Evolutionary conservation across 306 rosid genomes (phyloP).

Genomic region (Alnus glutinosa): DNA sequence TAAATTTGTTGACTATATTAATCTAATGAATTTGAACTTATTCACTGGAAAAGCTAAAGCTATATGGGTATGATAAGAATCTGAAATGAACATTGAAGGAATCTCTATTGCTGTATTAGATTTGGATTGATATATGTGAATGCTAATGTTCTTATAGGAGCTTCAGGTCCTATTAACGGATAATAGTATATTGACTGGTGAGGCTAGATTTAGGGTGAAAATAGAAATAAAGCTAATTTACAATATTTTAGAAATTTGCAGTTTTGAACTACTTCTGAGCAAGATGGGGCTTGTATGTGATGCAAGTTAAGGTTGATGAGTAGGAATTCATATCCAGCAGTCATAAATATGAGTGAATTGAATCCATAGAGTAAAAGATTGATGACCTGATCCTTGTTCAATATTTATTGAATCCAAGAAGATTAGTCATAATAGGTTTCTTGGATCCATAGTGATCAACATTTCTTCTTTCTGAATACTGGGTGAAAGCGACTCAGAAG

Average conservation of each 20-base stretch:
- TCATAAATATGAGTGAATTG: neutral
- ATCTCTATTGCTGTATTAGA: neutral
- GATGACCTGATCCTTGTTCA: neutral
- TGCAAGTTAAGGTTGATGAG: neutral
- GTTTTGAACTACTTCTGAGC: neutral
- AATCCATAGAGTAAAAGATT: neutral
- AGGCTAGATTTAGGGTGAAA: neutral
- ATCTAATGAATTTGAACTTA: neutral
- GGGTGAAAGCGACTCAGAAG: neutral
- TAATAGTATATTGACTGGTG: neutral
- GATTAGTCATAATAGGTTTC: neutral
- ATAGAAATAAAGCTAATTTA: neutral
- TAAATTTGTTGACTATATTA: neutral
- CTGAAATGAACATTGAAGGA: neutral
- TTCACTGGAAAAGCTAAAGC: neutral
- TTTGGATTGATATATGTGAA: neutral
- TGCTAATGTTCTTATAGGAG: neutral
- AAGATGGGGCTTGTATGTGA: neutral
- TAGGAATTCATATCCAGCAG: neutral
- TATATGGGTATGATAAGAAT: neutral
- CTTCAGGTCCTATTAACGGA: neutral
- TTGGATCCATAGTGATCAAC: neutral
- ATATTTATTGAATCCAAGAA: neutral
- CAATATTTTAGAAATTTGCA: neutral
- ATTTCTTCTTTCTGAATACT: neutral